Evolutionary conservation across 352 stramenopile genomes (phyloP), one percentile per base, ranked within the genome.

Genomic region (Saprolegnia parasitica): DNA sequence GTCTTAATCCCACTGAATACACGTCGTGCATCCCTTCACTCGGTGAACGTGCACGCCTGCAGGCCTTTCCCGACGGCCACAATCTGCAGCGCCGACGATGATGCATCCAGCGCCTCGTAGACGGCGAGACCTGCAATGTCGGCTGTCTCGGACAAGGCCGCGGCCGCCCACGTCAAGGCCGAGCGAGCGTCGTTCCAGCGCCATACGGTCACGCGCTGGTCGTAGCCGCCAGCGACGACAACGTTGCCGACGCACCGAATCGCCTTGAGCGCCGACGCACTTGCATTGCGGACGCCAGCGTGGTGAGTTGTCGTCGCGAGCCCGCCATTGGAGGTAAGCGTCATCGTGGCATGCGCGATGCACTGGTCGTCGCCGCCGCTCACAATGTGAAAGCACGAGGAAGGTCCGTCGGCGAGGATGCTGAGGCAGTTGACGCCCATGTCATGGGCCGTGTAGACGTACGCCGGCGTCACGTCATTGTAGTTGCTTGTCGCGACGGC

Each of bases 331-430:
- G 67, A 72, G 13, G 78, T 40, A 16, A 83, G 58, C 16, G 78
- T 60, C 15, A 88, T 75, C 11, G 73, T 67, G 32, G 73, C 65
- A 29, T 80, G 58, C 67, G 23, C 91, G 70, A 95, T 75, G 60
- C 77, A 88, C 61, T 96, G 87, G 65, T 96, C 86, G 64, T 96
- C 87, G 37, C 87, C 87, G 26, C 86, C 86, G 46, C 81, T 96
- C 65, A 94, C 65, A 46, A 96, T 71, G n/a, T 76, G 63, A 42
- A 94, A 80, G 56, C 77, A 71, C 1, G 76, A 61, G 15, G 39
- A 56, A 1, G 11, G 11, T 21, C 60, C 67, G 24, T 76, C 63
- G 5, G 63, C 15, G 20, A 52, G 54, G 42, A 93, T 72, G 70
- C 81, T 91, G 56, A 83, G 62, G 71, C 76, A 80, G 68, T 96